Conservation (phyloP, 805 yeast genomes). For the Wickerhamomyces canadensis region DNA sequence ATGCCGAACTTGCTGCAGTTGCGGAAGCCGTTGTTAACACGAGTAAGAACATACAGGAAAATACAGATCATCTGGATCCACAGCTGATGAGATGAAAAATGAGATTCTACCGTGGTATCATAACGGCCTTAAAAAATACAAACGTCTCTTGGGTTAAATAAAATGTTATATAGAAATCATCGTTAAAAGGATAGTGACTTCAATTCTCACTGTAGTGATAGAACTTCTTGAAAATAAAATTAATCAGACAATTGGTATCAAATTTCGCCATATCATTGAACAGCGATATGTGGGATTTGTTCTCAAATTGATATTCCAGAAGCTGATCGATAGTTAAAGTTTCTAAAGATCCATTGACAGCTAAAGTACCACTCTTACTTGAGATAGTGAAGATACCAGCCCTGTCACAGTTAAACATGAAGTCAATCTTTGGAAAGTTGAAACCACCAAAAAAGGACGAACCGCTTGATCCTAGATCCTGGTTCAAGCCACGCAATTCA, state of each 20-base stretch:
- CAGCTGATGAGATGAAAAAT: slow-evolving; percentile 6
- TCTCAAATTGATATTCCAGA: slow-evolving; percentile 69
- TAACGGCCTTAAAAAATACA: too few species aligned
- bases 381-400: slow-evolving; percentile 72
- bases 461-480: slow-evolving; percentile 30
- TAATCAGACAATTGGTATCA: slow-evolving; percentile 61
- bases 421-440: slow-evolving; percentile 60
- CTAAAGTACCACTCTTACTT: slow-evolving; percentile 66
- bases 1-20: slow-evolving; percentile 21
- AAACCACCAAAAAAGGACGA: slow-evolving; percentile 35
- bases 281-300: slow-evolving; percentile 43
- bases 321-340: slow-evolving; percentile 66
- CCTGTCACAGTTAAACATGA: slow-evolving; percentile 71
- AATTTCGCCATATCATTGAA: slow-evolving; percentile 67
- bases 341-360: slow-evolving; percentile 47
- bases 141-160: too few species aligned
- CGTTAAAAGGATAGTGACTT: neutral
- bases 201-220: slow-evolving; percentile 38
- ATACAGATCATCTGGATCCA: slow-evolving; percentile 13
- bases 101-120: too few species aligned
- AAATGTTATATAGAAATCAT: too few species aligned
- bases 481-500: slow-evolving; percentile 50
- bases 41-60: slow-evolving; percentile 2
- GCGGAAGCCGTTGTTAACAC: slow-evolving; percentile 23
- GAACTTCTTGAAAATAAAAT: slow-evolving; percentile 70